These are phyloP conservation scores for Dactylellina parvicollis DNA, from an alignment of 2,329 filamentous ascomycete species.

Conservation along the genomic window DNA sequence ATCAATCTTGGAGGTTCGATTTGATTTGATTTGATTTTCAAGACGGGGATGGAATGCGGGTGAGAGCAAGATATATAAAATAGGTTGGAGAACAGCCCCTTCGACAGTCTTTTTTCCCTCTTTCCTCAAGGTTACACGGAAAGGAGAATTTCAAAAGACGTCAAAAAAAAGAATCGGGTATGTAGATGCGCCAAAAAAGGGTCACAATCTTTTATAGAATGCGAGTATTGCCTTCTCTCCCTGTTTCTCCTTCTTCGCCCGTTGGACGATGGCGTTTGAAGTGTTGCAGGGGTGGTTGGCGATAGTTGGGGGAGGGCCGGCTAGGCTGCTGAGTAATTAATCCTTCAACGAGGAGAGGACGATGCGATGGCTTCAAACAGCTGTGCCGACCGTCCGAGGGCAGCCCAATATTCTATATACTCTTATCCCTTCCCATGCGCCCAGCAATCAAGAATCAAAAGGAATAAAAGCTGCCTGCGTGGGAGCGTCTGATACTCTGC, in stretches of 20 bases:
- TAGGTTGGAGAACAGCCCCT: too few species aligned
- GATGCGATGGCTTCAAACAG: conserved; percentile 8
- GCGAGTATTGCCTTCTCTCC: too few species aligned
- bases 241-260: too few species aligned
- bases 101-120: too few species aligned
- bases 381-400: conserved; percentile 40
- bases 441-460: not conserved
- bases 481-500: conserved; percentile 27
- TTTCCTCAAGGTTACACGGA: too few species aligned
- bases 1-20: conserved; percentile 15
- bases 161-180: too few species aligned
- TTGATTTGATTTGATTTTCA: not conserved
- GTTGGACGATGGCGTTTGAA: not conserved
- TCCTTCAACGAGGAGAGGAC: not conserved
- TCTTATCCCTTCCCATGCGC: conserved; percentile 2
- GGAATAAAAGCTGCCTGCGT: not conserved
- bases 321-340: conserved; percentile 40
- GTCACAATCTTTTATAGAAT: too few species aligned
- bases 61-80: conserved; percentile 2
- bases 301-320: not conserved
- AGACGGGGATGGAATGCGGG: not conserved
- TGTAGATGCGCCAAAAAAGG: too few species aligned
- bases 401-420: conserved; percentile 36
- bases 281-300: conserved; percentile 30
- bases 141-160: too few species aligned